These are phyloP conservation scores for Pestalotiopsis sp. DNA, from an alignment of 2,329 filamentous ascomycete genomes.

Conservation along the genomic window DNA sequence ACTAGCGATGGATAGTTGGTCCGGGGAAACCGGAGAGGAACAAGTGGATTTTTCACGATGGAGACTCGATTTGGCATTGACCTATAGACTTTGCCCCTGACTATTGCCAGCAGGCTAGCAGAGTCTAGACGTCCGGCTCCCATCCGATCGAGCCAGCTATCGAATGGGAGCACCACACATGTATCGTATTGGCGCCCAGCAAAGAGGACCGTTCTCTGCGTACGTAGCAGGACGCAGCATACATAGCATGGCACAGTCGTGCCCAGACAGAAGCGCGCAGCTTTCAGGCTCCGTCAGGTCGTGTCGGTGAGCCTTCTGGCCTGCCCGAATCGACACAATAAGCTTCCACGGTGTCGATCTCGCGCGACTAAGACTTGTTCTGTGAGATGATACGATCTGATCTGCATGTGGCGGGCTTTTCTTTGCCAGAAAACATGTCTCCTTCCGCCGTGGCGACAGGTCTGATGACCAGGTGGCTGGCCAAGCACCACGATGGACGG, in stretches of 20 bases:
- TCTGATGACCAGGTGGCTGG: neutral
- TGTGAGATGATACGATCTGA: neutral
- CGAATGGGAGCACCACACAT: neutral
- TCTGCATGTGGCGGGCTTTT: neutral
- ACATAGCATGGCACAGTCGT: neutral
- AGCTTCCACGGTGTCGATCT: conserved; percentile 5
- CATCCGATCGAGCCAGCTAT: neutral
- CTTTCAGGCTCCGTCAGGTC: neutral
- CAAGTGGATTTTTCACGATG: neutral
- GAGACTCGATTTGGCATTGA: neutral
- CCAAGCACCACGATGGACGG: conserved; percentile 1
- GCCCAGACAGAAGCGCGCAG: neutral
- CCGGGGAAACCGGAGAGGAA: conserved; percentile 3
- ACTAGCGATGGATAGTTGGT: neutral
- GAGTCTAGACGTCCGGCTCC: neutral
- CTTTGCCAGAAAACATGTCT: neutral
- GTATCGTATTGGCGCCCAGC: neutral
- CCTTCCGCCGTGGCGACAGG: neutral
- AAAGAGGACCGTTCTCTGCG: neutral
- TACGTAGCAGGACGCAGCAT: neutral
- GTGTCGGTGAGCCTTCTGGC: conserved; percentile 1
- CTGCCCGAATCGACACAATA: neutral
- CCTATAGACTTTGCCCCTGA: neutral
- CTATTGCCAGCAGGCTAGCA: neutral
- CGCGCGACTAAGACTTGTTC: neutral